A percentile compares a stretch with the other conserved stretches of the same genome.
These are phyloP conservation scores for Zangia roseola DNA, from an alignment of 768 basidiomycete species.

Conservation along the genomic window DNA sequence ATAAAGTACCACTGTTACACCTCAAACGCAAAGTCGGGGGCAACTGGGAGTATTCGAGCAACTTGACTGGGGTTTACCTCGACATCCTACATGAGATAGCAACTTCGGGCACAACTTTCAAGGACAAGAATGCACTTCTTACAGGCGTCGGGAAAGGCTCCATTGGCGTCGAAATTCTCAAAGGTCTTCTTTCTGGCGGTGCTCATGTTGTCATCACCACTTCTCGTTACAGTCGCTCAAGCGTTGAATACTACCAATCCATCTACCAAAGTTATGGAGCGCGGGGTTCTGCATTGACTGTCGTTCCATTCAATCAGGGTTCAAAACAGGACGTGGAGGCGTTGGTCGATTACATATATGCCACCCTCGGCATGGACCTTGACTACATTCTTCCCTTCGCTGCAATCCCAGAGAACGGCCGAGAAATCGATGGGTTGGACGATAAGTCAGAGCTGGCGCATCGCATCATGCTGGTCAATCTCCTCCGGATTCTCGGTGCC, in stretches of 20 bases:
- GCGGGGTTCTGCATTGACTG: conserved; percentile 93
- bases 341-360: conserved; percentile 97
- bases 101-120: conserved; percentile 96
- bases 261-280: conserved; percentile 96
- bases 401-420: conserved; percentile 97
- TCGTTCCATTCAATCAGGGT: conserved; percentile 99
- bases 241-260: conserved; percentile 97
- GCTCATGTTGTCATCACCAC: conserved; percentile 97
- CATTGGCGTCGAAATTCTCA: conserved; percentile 96
- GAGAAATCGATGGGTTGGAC: conserved; percentile 96
- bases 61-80: conserved; percentile 92
- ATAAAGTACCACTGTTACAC: conserved; percentile 93
- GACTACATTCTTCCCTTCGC: conserved; percentile 99
- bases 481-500: conserved; percentile 92
- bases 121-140: conserved; percentile 97
- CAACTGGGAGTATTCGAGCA: conserved; percentile 96
- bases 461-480: conserved; percentile 97
- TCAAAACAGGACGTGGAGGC: conserved; percentile 99
- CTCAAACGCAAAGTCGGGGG: conserved; percentile 95
- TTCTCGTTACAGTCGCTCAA: conserved; percentile 92
- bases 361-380: conserved; percentile 90
- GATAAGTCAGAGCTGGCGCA: conserved; percentile 98
- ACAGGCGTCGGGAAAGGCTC: conserved; percentile 98
- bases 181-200: conserved; percentile 94
- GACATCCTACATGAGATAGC: conserved; percentile 98